Percentiles rank a stretch among this genome's conserved stretches.
Conservation (phyloP, 371 early-diverging fungal species). For the Lichtheimia corymbifera region DNA sequence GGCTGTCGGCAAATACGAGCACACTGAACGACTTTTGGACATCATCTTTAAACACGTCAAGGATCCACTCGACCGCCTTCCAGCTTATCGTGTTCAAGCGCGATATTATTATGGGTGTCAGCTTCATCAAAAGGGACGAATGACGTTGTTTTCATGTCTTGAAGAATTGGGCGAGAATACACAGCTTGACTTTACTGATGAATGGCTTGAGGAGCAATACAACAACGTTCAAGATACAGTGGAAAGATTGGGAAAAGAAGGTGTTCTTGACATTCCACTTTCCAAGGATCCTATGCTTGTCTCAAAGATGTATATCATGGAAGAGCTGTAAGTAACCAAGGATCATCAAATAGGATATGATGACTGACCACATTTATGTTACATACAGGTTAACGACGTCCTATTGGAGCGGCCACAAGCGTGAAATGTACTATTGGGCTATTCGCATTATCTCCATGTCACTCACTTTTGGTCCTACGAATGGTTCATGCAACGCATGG, state of each 20-base stretch:
- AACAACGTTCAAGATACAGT: slow-evolving; percentile 14
- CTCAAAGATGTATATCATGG: slow-evolving; percentile 32
- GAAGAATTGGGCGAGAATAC: slow-evolving; percentile 28
- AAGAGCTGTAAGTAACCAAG: slow-evolving; percentile 40
- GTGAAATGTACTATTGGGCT: slow-evolving; percentile 38
- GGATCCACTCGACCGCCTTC: slow-evolving; percentile 35
- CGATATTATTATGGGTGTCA: slow-evolving; percentile 35
- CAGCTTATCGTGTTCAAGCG: slow-evolving; percentile 38
- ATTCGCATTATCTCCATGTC: slow-evolving; percentile 33
- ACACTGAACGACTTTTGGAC: slow-evolving; percentile 27
- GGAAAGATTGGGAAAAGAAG: slow-evolving; percentile 18
- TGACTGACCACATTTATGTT: not conserved
- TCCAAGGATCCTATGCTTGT: slow-evolving; percentile 29
- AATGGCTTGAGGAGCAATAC: slow-evolving; percentile 21
- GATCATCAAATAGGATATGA: not conserved
- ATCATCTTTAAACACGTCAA: slow-evolving; percentile 32
- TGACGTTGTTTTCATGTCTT: slow-evolving; percentile 30
- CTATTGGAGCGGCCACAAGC: slow-evolving; percentile 42
- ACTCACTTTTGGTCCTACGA: slow-evolving; percentile 25
- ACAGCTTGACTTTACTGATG: slow-evolving; percentile 11
- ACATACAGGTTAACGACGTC: slow-evolving; percentile 27
- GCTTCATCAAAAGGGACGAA: slow-evolving; percentile 32
- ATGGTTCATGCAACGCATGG: slow-evolving; percentile 27
- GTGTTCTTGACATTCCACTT: slow-evolving; percentile 8
- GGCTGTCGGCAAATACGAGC: slow-evolving; percentile 38